phyloP scores from a whole-genome alignment of 2,329 filamentous ascomycete species.

The Alternaria arborescens region DNA sequence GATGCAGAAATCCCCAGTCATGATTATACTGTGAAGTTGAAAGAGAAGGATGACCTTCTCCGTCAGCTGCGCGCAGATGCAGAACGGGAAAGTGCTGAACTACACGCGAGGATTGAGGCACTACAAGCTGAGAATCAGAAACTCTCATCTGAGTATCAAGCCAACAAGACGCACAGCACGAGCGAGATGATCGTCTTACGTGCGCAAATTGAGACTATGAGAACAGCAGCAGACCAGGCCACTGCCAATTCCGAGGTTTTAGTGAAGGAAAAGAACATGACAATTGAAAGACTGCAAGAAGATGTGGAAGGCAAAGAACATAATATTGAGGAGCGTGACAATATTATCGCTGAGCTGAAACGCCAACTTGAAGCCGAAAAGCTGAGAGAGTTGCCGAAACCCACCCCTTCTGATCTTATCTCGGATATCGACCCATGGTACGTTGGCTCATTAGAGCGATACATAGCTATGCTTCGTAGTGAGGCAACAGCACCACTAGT shows the following conservation, averaged over 20 bases:
- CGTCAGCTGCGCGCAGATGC: slow-evolving; percentile 33
- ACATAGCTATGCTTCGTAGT: slow-evolving; percentile 63
- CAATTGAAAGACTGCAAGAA: slow-evolving; percentile 45
- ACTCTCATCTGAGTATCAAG: slow-evolving; percentile 29
- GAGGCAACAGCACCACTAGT: slow-evolving; percentile 58
- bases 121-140: slow-evolving; percentile 23
- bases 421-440: slow-evolving; percentile 67
- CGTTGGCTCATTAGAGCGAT: slow-evolving; percentile 63
- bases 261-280: slow-evolving; percentile 39
- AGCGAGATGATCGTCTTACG: slow-evolving; percentile 26
- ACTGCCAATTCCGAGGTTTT: slow-evolving; percentile 32
- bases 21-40: slow-evolving; percentile 35
- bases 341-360: slow-evolving; percentile 9
- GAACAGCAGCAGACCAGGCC: slow-evolving; percentile 28
- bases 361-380: slow-evolving; percentile 34
- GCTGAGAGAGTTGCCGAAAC: slow-evolving; percentile 29
- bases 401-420: slow-evolving; percentile 50
- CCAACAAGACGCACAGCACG: slow-evolving; percentile 26
- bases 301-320: slow-evolving; percentile 42
- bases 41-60: slow-evolving; percentile 40
- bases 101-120: slow-evolving; percentile 16
- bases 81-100: slow-evolving; percentile 27
- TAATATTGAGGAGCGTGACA: slow-evolving; percentile 14
- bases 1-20: not conserved
- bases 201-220: slow-evolving; percentile 33